Conservation (phyloP, 495 filamentous ascomycete species). For the Penicillium subrubescens region DNA sequence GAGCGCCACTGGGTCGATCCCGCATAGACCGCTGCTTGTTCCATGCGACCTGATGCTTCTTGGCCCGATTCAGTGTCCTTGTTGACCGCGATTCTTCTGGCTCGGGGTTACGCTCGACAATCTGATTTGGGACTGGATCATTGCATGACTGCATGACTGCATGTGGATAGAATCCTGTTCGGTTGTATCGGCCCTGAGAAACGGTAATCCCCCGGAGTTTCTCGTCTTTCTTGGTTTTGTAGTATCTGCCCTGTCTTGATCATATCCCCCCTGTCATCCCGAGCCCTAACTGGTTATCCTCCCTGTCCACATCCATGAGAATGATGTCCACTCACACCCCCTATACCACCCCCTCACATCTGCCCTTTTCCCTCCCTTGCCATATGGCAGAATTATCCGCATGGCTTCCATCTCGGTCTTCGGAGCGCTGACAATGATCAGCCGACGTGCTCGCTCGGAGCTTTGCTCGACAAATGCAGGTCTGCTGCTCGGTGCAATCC, state of each 20-base stretch:
- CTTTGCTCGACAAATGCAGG: conserved; percentile 21
- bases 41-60: conserved; percentile 19
- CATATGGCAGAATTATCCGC: conserved; percentile 22
- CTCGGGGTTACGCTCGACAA: conserved; percentile 13
- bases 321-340: neutral
- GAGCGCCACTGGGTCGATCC: conserved; percentile 20
- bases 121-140: neutral
- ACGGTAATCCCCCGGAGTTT: neutral
- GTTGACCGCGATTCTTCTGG: conserved; percentile 15
- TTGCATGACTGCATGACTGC: neutral
- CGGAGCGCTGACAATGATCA: conserved; percentile 26
- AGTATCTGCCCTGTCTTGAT: neutral
- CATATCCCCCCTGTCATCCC: neutral
- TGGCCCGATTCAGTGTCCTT: conserved; percentile 2
- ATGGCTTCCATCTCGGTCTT: conserved; percentile 13
- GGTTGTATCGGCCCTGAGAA: neutral
- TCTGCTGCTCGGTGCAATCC: conserved; percentile 26
- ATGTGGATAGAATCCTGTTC: neutral
- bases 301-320: conserved; percentile 1
- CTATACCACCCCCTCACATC: conserved; percentile 19
- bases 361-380: conserved; percentile 8
- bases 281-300: neutral
- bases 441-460: conserved; percentile 23
- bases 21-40: conserved; percentile 36
- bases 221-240: neutral